A percentile compares a stretch with the other conserved stretches of the same genome.
Conservation (phyloP, 2,329 filamentous ascomycete species). For the Sphaerulina populicola region DNA sequence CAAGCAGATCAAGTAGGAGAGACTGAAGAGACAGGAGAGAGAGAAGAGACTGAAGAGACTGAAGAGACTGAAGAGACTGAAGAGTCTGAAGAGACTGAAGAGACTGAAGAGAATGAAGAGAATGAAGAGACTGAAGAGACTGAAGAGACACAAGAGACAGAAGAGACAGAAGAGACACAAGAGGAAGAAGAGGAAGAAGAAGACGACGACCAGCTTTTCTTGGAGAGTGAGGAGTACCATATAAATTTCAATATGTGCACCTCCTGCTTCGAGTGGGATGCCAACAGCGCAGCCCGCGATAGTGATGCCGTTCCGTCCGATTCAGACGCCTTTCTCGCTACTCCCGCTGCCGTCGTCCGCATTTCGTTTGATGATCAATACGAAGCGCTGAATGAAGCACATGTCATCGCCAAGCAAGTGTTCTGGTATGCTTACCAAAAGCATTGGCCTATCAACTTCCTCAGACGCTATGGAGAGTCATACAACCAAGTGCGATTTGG, state of each 20-base stretch:
- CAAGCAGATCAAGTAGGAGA: no score
- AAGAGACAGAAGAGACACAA: no score
- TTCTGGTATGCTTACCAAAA: slow-evolving; percentile 1
- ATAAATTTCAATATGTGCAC: neutral
- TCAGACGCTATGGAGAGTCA: neutral
- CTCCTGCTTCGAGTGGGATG: neutral
- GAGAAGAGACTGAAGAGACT: no score
- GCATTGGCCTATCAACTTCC: slow-evolving; percentile 1
- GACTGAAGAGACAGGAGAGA: no score
- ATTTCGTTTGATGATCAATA: neutral
- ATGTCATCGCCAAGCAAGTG: neutral
- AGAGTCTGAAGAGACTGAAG: no score
- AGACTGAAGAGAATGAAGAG: no score
- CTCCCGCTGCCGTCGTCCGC: neutral
- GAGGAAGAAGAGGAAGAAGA: no score
- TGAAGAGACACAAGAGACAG: no score
- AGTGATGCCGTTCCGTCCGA: no score
- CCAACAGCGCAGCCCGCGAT: neutral
- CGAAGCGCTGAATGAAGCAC: neutral
- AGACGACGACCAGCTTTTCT: neutral
- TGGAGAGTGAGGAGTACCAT: no score
- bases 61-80: no score
- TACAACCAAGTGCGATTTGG: slow-evolving; percentile 1
- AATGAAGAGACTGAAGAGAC: no score
- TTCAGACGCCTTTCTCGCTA: neutral